phyloP scores from a whole-genome alignment of 108 stramenopile species.

The Pseudonitzschia multiseries region DNA sequence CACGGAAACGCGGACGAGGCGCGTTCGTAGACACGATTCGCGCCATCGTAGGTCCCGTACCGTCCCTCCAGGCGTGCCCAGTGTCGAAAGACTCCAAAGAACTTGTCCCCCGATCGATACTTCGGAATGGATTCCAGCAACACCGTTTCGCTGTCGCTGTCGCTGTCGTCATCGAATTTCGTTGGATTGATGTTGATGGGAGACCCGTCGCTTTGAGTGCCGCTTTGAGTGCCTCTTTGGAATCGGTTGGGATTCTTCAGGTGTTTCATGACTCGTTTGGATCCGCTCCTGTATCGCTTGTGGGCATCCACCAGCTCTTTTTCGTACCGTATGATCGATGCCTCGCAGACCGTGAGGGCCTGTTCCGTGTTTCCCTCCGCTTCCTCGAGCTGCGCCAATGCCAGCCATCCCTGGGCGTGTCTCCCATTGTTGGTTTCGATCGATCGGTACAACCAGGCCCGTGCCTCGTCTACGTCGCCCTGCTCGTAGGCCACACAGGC shows the following conservation, averaged over 20 bases:
- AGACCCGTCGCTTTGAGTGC: too few species aligned
- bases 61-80: slow-evolving; percentile 78
- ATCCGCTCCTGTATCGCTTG: slow-evolving; percentile 8
- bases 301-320: slow-evolving; percentile 21
- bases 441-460: slow-evolving; percentile 46
- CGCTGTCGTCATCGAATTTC: neutral
- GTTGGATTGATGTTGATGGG: too few species aligned
- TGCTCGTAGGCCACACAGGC: slow-evolving; percentile 66
- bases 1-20: slow-evolving; percentile 58
- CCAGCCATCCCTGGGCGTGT: slow-evolving; percentile 73
- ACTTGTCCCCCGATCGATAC: slow-evolving; percentile 75
- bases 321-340: slow-evolving; percentile 48
- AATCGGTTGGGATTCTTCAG: neutral
- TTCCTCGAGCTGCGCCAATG: slow-evolving; percentile 76
- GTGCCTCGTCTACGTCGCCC: slow-evolving; percentile 48
- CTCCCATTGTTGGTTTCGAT: slow-evolving; percentile 54
- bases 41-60: slow-evolving; percentile 53
- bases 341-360: slow-evolving; percentile 57
- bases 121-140: slow-evolving; percentile 29
- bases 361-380: slow-evolving; percentile 57
- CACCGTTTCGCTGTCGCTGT: slow-evolving; percentile 6
- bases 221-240: too few species aligned
- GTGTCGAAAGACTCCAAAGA: slow-evolving; percentile 68
- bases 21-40: slow-evolving; percentile 58
- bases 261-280: neutral